phyloP scores from a whole-genome alignment of 176 grass and related monocot species.

The Oropetium thomaeum region DNA sequence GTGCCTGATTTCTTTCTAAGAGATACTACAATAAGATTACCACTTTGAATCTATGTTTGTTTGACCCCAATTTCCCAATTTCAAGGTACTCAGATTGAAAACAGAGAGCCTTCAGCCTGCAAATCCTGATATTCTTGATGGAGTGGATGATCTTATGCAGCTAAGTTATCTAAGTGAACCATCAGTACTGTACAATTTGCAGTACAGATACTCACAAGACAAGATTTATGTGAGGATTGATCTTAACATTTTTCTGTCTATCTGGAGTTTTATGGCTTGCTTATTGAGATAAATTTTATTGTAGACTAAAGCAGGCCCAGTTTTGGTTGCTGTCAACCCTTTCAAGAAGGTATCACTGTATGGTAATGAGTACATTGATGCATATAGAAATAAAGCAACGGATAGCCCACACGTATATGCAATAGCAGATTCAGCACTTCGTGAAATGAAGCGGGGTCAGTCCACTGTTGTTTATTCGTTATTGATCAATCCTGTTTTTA shows the following conservation, averaged over 20 bases:
- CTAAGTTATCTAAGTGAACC: conserved; percentile 98
- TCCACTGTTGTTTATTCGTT: conserved; percentile 18
- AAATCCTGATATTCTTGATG: conserved; percentile 99
- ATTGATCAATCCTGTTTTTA: conserved; percentile 23
- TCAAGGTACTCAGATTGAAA: conserved; percentile 77
- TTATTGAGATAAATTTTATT: conserved; percentile 37
- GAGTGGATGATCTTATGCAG: conserved; percentile 97
- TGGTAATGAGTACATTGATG: conserved; percentile 77
- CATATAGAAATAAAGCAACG: conserved; percentile 78
- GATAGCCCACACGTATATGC: conserved; percentile 94
- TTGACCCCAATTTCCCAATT: conserved; percentile 13
- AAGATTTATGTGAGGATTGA: conserved; percentile 84
- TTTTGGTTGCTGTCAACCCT: conserved; percentile 96
- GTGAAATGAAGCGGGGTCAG: conserved; percentile 94
- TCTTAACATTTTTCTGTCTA: neutral
- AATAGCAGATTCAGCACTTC: conserved; percentile 87
- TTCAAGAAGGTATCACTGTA: conserved; percentile 94
- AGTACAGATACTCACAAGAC: conserved; percentile 84
- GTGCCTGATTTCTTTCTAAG: conserved; percentile 15
- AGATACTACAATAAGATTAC: conserved; percentile 1
- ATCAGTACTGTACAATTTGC: conserved; percentile 92
- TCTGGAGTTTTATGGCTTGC: conserved; percentile 30
- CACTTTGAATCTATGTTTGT: neutral
- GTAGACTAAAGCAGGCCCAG: conserved; percentile 99
- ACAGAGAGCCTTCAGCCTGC: conserved; percentile 78